phyloP scores from a whole-genome alignment of 2,329 filamentous ascomycete genomes.

The Graphiopsis chlorocephala region DNA sequence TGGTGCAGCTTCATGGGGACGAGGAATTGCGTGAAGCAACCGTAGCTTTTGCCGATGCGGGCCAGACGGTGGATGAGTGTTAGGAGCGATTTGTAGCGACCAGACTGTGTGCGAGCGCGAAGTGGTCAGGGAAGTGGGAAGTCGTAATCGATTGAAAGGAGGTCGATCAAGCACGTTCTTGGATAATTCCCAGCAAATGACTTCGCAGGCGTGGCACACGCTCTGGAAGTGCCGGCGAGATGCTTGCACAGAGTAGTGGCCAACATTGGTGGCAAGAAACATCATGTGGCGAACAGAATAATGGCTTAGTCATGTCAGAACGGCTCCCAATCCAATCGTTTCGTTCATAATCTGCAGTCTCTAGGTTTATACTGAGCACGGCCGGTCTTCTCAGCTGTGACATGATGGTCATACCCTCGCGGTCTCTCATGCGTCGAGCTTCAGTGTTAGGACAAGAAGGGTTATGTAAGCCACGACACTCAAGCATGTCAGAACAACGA shows the following conservation, averaged over 20 bases:
- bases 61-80: background rate
- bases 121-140: background rate
- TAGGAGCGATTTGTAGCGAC: background rate
- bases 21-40: background rate
- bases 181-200: too few relatives aligned
- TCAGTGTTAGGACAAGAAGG: slow-evolving; percentile 58
- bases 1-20: background rate
- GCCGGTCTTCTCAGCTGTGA: background rate
- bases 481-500: slow-evolving; percentile 60
- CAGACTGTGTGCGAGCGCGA: background rate
- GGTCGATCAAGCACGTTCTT: too few relatives aligned
- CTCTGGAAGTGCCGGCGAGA: background rate
- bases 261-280: background rate
- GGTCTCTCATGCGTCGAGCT: slow-evolving; percentile 33
- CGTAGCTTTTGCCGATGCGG: background rate
- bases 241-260: background rate
- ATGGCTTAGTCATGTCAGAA: background rate
- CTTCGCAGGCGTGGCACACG: background rate
- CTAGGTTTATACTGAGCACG: background rate
- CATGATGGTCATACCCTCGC: background rate
- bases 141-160: background rate
- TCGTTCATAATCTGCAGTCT: background rate
- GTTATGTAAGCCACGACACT: slow-evolving; percentile 61
- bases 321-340: background rate
- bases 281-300: background rate